Evolutionary conservation across 2,329 filamentous ascomycete species (phyloP), one percentile per base, ranked within the genome.

Genomic region (Chaetomiaceae sp.): DNA sequence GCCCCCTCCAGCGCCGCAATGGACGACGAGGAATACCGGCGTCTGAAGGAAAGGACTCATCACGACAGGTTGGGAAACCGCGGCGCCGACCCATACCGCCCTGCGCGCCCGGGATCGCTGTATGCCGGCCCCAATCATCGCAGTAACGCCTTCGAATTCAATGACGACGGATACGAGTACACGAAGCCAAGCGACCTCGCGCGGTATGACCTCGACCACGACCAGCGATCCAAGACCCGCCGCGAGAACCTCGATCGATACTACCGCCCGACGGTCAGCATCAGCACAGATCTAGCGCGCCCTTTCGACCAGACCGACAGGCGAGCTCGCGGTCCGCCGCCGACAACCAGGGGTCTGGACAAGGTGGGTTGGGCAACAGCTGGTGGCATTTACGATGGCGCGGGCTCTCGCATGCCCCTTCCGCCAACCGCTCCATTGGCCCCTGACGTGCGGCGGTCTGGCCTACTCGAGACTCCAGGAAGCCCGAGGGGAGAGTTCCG

Each of bases 271-370:
- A 76, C 71, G 38, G 71, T 81, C 54, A 79, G 75, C 57, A 68
- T 77, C 56, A 75, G 72, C 54, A 75, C 74, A 21, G 78, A 81
- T 50, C 57, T 74, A 18, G 66, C 64, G 16, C 75, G 74, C 18
- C 69, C 68, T 25, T 76, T 74, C 55, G 73, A 67, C 16, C 53
- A 55, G n/a, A 50, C 53, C 30, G 55, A 72, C 46, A 59, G 65
- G n/a, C 66, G 69, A 33, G 61, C 55, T 25, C 66, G 77, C 29
- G 76, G 78, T 0, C 86, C 86, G 2, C 87, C 87, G 9, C 85
- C 85, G 4, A 81, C 84, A 5, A 87, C 82, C 3, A 76, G 85
- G 60, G 86, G 84, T 0, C 82, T 90, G 58, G 86, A 89, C 61
- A 87, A 82, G 68, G 80, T 88, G 58, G 80, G 80, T 60, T 73